Conservation (phyloP, 1,284 basidiomycete genomes). For the Hypsizygus ulmarius region DNA sequence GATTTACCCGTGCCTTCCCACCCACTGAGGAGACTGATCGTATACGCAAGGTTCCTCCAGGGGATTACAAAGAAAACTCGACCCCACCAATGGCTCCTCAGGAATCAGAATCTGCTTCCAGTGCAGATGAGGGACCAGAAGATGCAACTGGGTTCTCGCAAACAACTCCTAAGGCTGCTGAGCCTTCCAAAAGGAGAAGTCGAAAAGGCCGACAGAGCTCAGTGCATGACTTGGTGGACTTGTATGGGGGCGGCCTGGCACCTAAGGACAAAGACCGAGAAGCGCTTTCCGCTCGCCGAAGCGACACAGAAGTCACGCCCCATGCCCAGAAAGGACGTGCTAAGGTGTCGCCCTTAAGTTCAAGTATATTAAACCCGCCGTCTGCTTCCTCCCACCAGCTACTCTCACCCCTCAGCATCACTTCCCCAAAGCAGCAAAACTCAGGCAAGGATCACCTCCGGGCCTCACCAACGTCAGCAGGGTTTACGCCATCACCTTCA, state of each 20-base stretch:
- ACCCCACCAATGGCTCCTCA: constrained; percentile 23
- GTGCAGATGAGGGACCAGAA: constrained; percentile 62
- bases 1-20: constrained; percentile 36
- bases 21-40: constrained; percentile 25
- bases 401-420: constrained; percentile 5
- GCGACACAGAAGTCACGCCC: not conserved
- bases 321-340: constrained; percentile 8
- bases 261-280: constrained; percentile 39
- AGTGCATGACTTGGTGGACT: constrained; percentile 74
- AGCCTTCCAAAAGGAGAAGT: constrained; percentile 23
- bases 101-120: constrained; percentile 45
- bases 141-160: constrained; percentile 41
- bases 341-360: not conserved
- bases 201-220: constrained; percentile 66
- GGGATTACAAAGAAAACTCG: constrained; percentile 21
- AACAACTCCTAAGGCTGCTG: constrained; percentile 17
- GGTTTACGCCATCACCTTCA: constrained; percentile 31
- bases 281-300: not conserved
- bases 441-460: constrained; percentile 5
- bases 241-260: constrained; percentile 60
- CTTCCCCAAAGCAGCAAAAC: constrained; percentile 5
- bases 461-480: constrained; percentile 24
- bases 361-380: constrained; percentile 5
- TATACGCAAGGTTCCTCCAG: constrained; percentile 20
- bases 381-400: constrained; percentile 6